These are phyloP conservation scores for Cytospora chrysosperma DNA, from an alignment of 2,329 filamentous ascomycete species.

Conservation along the genomic window DNA sequence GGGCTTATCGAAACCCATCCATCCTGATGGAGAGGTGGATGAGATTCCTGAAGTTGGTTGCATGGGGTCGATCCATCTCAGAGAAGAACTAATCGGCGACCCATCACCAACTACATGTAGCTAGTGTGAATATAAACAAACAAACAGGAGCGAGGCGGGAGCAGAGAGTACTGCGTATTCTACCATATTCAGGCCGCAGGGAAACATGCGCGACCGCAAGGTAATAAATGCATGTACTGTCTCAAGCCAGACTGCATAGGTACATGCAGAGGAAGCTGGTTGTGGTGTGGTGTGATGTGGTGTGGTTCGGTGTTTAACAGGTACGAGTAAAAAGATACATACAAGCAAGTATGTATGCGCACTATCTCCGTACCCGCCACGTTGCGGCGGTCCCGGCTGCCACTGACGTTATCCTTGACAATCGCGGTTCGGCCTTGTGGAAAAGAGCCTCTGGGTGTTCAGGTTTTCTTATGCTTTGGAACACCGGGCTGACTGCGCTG, in stretches of 20 bases:
- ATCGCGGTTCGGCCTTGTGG: background rate
- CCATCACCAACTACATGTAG: background rate
- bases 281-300: background rate
- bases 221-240: background rate
- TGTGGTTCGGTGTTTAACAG: no score
- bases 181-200: background rate
- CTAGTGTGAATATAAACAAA: background rate
- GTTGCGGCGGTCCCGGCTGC: constrained; percentile 5
- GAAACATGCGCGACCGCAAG: background rate
- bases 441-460: background rate
- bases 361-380: background rate
- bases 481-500: background rate
- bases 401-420: constrained; percentile 5
- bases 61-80: background rate
- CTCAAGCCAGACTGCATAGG: background rate
- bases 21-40: background rate
- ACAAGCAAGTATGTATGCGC: background rate
- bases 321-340: background rate
- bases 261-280: no score
- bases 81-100: background rate
- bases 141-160: background rate
- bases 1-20: background rate
- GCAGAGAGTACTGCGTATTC: no score
- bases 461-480: background rate
- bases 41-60: background rate